Evolutionary conservation across 768 basidiomycete genomes (phyloP), one percentile per base, ranked within the genome.

Genomic region (Heimioporus sp.): DNA sequence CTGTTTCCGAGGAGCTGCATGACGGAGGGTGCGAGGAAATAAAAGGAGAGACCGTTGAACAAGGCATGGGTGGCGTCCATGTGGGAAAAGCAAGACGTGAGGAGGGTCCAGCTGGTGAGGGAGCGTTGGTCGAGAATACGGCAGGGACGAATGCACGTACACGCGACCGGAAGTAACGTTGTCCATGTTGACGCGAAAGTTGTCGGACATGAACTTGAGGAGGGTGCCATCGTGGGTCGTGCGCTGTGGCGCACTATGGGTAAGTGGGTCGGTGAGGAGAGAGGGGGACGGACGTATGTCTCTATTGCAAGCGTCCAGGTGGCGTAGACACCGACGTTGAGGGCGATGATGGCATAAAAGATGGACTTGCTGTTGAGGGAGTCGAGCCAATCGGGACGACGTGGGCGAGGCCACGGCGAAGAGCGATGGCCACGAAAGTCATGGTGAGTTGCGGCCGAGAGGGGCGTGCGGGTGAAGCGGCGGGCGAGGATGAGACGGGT

Each of bases 21-120:
- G 43, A 88, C 81, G 3, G 80, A 68, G 2, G 76, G 80, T 0
- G 84, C 87, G 79, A 91, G 81, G 71, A 87, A 92, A 68, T 76
- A 90, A 68, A 82, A 89, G 0, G 86, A 83, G 62, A 90, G 78
- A n/a, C 80, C 82, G 61, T 92, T 92, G 65, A 90, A 76, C n/a
- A 89, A 56, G 4, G 87, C 78, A 61, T 92, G 90, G 1, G 64
- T 55, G n/a, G 75, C 36, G 28, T 77, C 74, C 57, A 76, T 66
- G 60, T 92, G 89, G 5, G 88, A 89, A 73, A 93, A 92, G 53
- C 75, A 76, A 16, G 80, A 73, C 0, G 90, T 87, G 10, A 90
- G 56, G 21, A 83, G 71, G 0, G 87, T 90, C 87, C 88, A 92
- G 63, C 90, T 92, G 48, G 13, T 4, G 19, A 37, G 34, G 28